phyloP scores from a whole-genome alignment of 73 alveolate species.

The Tetrahymena elliotti region DNA sequence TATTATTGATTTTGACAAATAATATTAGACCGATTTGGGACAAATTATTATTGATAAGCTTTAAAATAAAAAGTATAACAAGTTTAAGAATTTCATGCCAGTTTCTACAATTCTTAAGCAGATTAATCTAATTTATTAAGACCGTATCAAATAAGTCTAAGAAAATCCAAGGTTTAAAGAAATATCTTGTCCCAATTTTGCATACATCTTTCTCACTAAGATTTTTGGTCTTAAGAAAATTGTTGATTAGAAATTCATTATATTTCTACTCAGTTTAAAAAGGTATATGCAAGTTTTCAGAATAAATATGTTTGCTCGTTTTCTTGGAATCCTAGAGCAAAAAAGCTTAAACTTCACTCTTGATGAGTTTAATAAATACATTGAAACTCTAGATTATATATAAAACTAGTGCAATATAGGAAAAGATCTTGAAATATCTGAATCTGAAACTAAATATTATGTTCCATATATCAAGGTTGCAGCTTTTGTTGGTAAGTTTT shows the following conservation, averaged over 20 bases:
- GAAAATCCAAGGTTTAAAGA: neutral
- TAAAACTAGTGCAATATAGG: conserved; percentile 13
- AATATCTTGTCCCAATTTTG: neutral
- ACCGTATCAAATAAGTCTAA: neutral
- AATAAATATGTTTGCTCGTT: conserved; percentile 26
- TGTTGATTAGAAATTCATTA: conserved; percentile 34
- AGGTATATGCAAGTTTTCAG: conserved; percentile 18
- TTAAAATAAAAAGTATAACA: neutral
- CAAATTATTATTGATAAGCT: neutral
- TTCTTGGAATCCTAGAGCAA: conserved; percentile 26
- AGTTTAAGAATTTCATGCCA: neutral
- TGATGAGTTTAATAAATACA: conserved; percentile 35
- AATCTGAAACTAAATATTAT: conserved; percentile 16
- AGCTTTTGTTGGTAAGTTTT: neutral
- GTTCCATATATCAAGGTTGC: conserved; percentile 31
- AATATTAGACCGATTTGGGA: neutral
- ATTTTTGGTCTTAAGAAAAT: conserved; percentile 34
- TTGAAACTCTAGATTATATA: conserved; percentile 26
- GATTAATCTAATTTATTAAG: neutral
- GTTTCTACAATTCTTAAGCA: neutral
- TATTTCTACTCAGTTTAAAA: conserved; percentile 21
- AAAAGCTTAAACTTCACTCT: conserved; percentile 15
- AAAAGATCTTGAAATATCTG: neutral
- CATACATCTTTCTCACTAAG: neutral
- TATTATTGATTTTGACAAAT: neutral